These are phyloP conservation scores for Apiospora sp. DNA, from an alignment of 2,329 filamentous ascomycete species.

Conservation along the genomic window DNA sequence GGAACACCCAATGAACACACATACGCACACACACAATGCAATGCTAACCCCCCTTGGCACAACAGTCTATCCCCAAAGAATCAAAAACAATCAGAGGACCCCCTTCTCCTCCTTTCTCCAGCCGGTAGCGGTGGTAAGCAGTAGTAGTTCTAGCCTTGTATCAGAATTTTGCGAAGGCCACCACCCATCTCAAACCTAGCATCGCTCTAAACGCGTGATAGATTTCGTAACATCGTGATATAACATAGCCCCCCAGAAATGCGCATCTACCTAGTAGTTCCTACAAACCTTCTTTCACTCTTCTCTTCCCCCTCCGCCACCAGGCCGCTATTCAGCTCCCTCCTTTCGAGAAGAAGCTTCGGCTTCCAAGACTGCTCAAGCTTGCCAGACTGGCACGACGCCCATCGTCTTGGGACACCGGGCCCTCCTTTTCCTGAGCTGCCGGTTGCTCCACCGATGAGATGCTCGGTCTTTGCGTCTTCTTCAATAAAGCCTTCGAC, in stretches of 20 bases:
- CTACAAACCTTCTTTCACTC: background rate
- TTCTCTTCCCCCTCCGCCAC: background rate
- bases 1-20: background rate
- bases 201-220: constrained; percentile 20
- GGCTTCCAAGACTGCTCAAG: constrained; percentile 18
- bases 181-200: constrained; percentile 17
- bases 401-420: constrained; percentile 5
- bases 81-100: background rate
- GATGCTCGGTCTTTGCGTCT: constrained; percentile 45
- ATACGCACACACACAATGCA: background rate
- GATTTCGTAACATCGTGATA: constrained; percentile 22
- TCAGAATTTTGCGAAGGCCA: background rate
- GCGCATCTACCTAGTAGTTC: constrained; percentile 14
- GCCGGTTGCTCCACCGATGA: constrained; percentile 30
- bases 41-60: constrained; percentile 1
- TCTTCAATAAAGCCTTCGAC: constrained; percentile 46
- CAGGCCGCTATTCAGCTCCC: background rate
- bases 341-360: constrained; percentile 13
- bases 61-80: constrained; percentile 12
- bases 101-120: background rate
- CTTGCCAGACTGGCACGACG: constrained; percentile 24
- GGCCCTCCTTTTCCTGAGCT: constrained; percentile 22
- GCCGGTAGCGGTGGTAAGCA: background rate
- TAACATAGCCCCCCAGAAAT: constrained; percentile 17
- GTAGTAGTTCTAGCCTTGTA: background rate